Evolutionary conservation across 2,329 filamentous ascomycete species (phyloP).

Genomic region (Aspergillus pseudoglaucus): DNA sequence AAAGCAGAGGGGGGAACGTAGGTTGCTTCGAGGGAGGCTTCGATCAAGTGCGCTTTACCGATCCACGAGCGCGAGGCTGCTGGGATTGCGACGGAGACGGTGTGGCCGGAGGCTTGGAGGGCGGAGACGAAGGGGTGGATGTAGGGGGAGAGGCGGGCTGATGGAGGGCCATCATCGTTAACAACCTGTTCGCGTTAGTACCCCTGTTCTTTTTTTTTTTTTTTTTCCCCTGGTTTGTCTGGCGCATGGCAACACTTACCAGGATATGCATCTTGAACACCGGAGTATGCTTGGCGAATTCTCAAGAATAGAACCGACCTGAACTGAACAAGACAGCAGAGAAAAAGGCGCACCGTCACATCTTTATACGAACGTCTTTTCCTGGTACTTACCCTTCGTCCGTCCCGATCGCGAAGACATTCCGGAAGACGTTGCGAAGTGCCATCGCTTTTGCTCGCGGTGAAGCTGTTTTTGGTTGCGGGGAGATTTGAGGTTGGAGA

Average conservation of each 20-base stretch:
- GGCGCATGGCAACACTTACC: constrained; percentile 34
- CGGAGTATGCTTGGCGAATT: not conserved
- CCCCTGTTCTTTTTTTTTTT: not conserved
- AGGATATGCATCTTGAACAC: constrained; percentile 40
- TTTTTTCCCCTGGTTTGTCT: not conserved
- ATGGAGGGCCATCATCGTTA: constrained; percentile 74
- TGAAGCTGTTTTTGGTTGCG: not conserved
- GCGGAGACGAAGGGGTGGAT: constrained; percentile 63
- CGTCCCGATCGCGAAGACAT: not conserved
- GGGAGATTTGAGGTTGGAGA: not conserved
- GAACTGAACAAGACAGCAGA: not conserved
- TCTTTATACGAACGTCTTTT: not conserved
- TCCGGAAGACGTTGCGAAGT: not conserved
- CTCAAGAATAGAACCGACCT: not conserved
- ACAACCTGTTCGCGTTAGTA: constrained; percentile 23
- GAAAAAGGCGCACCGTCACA: not conserved
- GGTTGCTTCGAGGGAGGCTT: constrained; percentile 68
- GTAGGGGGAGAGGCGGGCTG: constrained; percentile 65
- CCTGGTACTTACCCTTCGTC: not conserved
- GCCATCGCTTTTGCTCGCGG: not conserved
- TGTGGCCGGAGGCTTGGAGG: constrained; percentile 66
- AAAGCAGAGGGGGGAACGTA: constrained; percentile 64
- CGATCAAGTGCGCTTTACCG: constrained; percentile 90
- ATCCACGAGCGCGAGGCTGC: constrained; percentile 90
- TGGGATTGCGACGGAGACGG: constrained; percentile 79